phyloP scores from a whole-genome alignment of 805 yeast genomes.

The Sporopachydermia lactativora region DNA sequence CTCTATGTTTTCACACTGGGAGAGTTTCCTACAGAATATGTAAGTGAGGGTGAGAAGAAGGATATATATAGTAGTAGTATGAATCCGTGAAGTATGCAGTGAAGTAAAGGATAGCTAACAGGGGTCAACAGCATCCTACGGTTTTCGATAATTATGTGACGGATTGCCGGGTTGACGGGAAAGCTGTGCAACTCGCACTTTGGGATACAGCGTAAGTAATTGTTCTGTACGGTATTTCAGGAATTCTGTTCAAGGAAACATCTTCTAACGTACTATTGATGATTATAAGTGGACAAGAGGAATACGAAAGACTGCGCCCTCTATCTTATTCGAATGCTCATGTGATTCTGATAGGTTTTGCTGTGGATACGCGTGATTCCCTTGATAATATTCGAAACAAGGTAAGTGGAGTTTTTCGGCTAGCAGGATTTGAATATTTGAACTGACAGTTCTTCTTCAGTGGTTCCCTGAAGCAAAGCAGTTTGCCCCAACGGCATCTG shows the following conservation, averaged over 20 bases:
- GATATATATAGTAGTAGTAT: no score
- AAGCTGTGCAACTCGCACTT: conserved; percentile 71
- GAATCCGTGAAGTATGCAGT: no score
- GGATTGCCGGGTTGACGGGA: conserved; percentile 88
- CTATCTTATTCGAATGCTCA: conserved; percentile 80
- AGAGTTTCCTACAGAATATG: conserved; percentile 67
- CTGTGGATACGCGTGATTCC: conserved; percentile 75
- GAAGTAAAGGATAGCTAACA: no score
- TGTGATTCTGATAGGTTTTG: conserved; percentile 74
- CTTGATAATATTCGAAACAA: conserved; percentile 68
- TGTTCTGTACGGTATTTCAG: no score
- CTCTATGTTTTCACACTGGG: conserved; percentile 88
- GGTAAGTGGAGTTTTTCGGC: conserved; percentile 5
- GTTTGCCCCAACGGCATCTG: conserved; percentile 72
- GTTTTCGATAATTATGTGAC: conserved; percentile 92
- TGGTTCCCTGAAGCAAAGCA: conserved; percentile 79
- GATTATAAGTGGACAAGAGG: conserved; percentile 61
- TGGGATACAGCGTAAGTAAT: conserved; percentile 75
- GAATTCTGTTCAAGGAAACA: no score
- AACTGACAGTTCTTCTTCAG: conserved; percentile 8
- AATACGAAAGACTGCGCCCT: conserved; percentile 80
- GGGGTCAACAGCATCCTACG: conserved; percentile 75
- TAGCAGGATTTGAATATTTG: neutral
- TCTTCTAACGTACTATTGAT: neutral
- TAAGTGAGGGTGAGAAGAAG: no score